phyloP scores from a whole-genome alignment of 2,329 filamentous ascomycete genomes.

The Fusarium marasasianum region DNA sequence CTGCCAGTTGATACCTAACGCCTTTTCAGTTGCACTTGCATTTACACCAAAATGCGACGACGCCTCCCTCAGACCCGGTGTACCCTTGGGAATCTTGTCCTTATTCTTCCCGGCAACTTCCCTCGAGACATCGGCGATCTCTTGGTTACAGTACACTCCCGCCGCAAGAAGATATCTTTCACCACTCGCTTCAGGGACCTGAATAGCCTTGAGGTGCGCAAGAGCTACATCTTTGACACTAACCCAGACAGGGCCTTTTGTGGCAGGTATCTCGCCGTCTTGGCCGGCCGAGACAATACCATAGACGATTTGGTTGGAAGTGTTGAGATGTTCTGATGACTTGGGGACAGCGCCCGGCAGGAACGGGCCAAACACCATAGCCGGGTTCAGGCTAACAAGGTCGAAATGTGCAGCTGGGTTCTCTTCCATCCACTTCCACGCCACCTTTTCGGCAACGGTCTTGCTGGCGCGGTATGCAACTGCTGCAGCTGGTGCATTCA shows the following conservation, averaged over 20 bases:
- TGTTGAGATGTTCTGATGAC: background rate
- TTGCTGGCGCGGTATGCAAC: background rate
- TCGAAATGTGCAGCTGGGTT: background rate
- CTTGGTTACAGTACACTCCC: constrained; percentile 4
- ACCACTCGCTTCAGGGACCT: background rate
- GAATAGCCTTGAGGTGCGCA: background rate
- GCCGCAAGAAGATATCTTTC: constrained; percentile 7
- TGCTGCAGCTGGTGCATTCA: background rate
- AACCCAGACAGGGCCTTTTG: constrained; percentile 2
- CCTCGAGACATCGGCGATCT: background rate
- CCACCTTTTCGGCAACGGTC: constrained; percentile 3
- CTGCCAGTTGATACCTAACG: background rate
- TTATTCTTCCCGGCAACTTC: background rate
- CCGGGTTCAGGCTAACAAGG: background rate
- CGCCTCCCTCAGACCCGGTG: background rate
- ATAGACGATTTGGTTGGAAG: constrained; percentile 3
- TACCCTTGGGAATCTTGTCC: background rate
- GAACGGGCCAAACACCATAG: constrained; percentile 8
- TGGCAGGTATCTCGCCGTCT: background rate
- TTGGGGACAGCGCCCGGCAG: background rate
- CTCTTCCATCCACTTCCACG: constrained; percentile 5
- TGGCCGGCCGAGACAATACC: background rate
- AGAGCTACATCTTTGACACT: constrained; percentile 2
- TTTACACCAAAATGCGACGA: background rate
- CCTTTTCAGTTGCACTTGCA: constrained; percentile 1